phyloP scores from a whole-genome alignment of 2,329 filamentous ascomycete genomes.

The Colletotrichum simmondsii region DNA sequence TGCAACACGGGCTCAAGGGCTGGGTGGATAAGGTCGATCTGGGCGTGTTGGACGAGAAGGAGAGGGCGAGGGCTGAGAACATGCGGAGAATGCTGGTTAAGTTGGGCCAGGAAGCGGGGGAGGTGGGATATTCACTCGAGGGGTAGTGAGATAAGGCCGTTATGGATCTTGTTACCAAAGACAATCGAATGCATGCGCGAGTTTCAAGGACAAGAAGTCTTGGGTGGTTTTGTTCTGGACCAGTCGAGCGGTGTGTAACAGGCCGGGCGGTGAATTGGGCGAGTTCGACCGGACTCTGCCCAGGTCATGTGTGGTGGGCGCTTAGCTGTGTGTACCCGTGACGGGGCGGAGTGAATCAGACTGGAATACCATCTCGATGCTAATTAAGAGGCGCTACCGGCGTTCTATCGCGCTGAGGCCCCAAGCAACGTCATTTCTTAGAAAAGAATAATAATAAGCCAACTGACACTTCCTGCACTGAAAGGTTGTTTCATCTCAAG shows the following conservation, averaged over 20 bases:
- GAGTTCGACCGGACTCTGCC: not conserved
- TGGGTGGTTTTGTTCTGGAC: not conserved
- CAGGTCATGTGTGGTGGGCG: conserved; percentile 21
- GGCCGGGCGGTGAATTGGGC: conserved; percentile 17
- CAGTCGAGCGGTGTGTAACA: conserved; percentile 28
- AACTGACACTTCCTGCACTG: not conserved
- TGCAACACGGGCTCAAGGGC: conserved; percentile 78
- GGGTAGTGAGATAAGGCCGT: conserved; percentile 40
- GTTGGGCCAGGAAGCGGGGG: conserved; percentile 68
- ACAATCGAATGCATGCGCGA: not conserved
- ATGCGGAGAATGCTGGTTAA: conserved; percentile 73
- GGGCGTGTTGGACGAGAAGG: conserved; percentile 52
- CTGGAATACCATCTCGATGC: not conserved
- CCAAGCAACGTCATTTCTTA: not conserved
- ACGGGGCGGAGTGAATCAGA: not conserved
- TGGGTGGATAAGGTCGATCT: conserved; percentile 74
- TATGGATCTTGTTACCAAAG: conserved; percentile 9
- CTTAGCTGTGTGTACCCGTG: conserved; percentile 13
- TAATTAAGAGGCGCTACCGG: not conserved
- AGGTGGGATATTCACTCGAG: conserved; percentile 72
- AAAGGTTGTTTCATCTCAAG: conserved; percentile 22
- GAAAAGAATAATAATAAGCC: not conserved
- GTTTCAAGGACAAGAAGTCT: conserved; percentile 22
- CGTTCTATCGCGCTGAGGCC: not conserved
- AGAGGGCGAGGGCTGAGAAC: conserved; percentile 63